These are phyloP conservation scores for Fusarium hostae DNA, from an alignment of 2,329 filamentous ascomycete genomes.

Conservation along the genomic window DNA sequence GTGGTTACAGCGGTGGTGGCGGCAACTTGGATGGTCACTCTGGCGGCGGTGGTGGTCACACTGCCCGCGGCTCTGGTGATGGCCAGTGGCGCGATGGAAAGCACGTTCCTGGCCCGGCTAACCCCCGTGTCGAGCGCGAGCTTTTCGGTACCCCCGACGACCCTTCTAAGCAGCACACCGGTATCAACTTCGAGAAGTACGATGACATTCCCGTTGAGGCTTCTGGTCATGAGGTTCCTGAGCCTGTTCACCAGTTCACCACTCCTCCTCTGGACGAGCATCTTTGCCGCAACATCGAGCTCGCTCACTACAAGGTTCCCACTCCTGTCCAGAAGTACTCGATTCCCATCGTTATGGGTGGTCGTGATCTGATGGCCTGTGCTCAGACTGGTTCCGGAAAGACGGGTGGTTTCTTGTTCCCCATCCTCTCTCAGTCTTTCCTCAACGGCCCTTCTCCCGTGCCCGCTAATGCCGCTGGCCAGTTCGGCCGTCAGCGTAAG, in stretches of 20 bases:
- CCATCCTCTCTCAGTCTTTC: conserved; percentile 98
- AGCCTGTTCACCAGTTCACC: conserved; percentile 89
- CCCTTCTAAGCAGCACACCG: conserved; percentile 93
- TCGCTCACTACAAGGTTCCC: conserved; percentile 93
- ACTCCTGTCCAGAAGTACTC: conserved; percentile 99
- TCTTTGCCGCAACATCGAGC: conserved; percentile 89
- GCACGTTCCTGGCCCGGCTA: conserved; percentile 89
- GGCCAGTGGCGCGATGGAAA: conserved; percentile 98
- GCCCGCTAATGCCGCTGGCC: conserved; percentile 72
- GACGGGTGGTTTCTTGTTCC: conserved; percentile 99
- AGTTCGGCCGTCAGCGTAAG: conserved; percentile 94
- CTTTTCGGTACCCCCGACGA: conserved; percentile 93
- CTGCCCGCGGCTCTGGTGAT: conserved; percentile 86
- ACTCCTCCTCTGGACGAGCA: conserved; percentile 97
- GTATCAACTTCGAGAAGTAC: conserved; percentile 99
- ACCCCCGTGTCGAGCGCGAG: conserved; percentile 91
- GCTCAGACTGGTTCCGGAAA: conserved; percentile 99
- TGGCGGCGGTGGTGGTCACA: conserved; percentile 68
- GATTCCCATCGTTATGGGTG: conserved; percentile 97
- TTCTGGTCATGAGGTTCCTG: conserved; percentile 91
- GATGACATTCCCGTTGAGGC: conserved; percentile 99
- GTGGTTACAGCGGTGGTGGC: conserved; percentile 50
- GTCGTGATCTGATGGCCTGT: conserved; percentile 98
- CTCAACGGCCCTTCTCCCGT: conserved; percentile 81
- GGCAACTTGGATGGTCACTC: conserved; percentile 73